Percentiles rank a stretch among this genome's conserved stretches.
These are phyloP conservation scores for Quercus phellos DNA, from an alignment of 331 rosid species.

Conservation along the genomic window DNA sequence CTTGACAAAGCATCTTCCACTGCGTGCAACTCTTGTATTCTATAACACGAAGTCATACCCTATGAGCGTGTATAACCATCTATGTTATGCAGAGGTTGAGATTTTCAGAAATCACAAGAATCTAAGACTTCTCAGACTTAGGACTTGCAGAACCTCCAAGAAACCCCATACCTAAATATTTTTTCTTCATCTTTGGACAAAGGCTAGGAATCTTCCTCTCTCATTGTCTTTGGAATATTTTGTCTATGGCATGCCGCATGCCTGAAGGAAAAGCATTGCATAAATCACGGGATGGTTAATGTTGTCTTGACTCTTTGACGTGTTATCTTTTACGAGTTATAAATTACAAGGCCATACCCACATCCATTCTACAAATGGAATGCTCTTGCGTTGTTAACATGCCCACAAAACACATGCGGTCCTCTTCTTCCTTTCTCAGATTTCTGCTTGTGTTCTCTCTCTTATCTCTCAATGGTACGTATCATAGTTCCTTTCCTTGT, in stretches of 20 bases:
- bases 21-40: no score
- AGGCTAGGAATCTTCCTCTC: conserved; percentile 41
- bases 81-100: no score
- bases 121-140: no score
- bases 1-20: no score
- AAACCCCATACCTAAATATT: no score
- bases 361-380: conserved; percentile 34
- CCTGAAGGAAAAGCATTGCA: conserved; percentile 56
- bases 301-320: neutral
- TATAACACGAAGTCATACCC: no score
- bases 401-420: conserved; percentile 32
- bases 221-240: conserved; percentile 8
- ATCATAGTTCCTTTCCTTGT: neutral
- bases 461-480: conserved; percentile 45
- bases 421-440: conserved; percentile 35
- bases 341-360: conserved; percentile 14
- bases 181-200: neutral
- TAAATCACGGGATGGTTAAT: conserved; percentile 4
- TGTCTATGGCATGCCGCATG: conserved; percentile 20
- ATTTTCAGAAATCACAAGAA: no score
- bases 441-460: conserved; percentile 41
- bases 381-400: conserved; percentile 27
- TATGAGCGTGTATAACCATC: no score
- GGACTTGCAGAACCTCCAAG: no score
- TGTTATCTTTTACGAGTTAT: conserved; percentile 37